A percentile compares a stretch with the other conserved stretches of the same genome.
Conservation (phyloP, 108 stramenopile species). For the Stephanodiscus minutulus region DNA sequence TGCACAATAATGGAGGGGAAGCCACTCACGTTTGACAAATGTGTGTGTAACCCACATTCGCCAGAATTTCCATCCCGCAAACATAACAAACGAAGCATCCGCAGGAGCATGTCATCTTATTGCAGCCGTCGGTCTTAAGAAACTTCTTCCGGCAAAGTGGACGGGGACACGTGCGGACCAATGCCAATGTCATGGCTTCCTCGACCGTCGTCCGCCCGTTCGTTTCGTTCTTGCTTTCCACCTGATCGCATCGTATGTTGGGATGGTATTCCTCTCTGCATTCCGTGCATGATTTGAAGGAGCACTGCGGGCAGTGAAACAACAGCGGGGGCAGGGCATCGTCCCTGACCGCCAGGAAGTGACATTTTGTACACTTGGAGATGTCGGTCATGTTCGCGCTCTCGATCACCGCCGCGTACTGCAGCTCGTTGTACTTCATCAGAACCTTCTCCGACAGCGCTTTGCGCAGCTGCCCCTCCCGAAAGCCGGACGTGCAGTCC, state of each 20-base stretch:
- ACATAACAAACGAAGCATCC: constrained; percentile 77
- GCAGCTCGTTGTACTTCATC: constrained; percentile 83
- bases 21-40: constrained; percentile 69
- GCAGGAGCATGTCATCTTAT: constrained; percentile 89
- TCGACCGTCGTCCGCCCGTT: constrained; percentile 78
- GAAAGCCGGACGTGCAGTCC: constrained; percentile 74
- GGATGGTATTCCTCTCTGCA: constrained; percentile 84
- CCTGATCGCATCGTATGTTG: constrained; percentile 76
- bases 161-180: constrained; percentile 78
- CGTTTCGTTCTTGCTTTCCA: constrained; percentile 63
- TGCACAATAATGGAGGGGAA: background rate
- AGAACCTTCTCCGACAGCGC: constrained; percentile 67
- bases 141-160: constrained; percentile 70
- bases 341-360: constrained; percentile 63
- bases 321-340: constrained; percentile 12
- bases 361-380: constrained; percentile 78
- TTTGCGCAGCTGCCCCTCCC: constrained; percentile 53
- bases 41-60: constrained; percentile 65
- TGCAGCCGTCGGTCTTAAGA: constrained; percentile 76
- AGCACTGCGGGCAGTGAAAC: constrained; percentile 56
- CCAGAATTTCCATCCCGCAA: constrained; percentile 63
- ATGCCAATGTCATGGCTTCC: constrained; percentile 85
- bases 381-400: constrained; percentile 51
- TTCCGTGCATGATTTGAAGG: constrained; percentile 72
- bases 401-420: constrained; percentile 54